These are phyloP conservation scores for Mucor sp. DNA, from an alignment of 371 early-diverging fungal species.

Conservation along the genomic window DNA sequence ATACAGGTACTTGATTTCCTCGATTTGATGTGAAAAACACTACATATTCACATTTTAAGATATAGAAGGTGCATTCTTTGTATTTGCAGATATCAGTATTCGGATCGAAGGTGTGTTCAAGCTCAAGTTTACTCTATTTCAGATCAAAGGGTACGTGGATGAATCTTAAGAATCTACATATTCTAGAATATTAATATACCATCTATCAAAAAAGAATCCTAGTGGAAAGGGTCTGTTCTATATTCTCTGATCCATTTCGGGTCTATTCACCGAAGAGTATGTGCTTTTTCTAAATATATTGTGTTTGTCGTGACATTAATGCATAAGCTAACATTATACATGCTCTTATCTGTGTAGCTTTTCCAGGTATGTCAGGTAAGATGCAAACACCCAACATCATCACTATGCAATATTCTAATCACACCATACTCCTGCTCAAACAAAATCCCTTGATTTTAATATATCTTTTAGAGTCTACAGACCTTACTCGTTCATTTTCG, in stretches of 20 bases:
- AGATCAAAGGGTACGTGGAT: conserved; percentile 67
- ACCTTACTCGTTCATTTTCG: conserved; percentile 31
- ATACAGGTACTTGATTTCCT: conserved; percentile 27
- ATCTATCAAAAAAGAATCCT: conserved; percentile 21
- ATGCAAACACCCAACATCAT: neutral
- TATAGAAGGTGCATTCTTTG: conserved; percentile 89
- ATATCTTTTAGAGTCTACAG: conserved; percentile 29
- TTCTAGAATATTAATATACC: neutral
- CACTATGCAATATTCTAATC: neutral
- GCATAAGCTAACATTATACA: neutral
- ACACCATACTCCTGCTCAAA: neutral
- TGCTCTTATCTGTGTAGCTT: conserved; percentile 73
- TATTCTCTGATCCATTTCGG: conserved; percentile 63
- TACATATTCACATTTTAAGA: neutral
- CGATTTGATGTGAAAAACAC: neutral
- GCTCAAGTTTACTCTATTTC: conserved; percentile 88
- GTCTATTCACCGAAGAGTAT: conserved; percentile 85
- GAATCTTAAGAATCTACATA: neutral
- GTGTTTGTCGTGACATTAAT: conserved; percentile 5
- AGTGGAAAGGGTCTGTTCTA: conserved; percentile 28
- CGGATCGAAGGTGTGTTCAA: conserved; percentile 88
- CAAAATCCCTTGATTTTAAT: neutral
- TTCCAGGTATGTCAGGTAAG: conserved; percentile 85
- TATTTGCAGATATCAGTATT: conserved; percentile 93
- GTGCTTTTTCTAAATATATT: conserved; percentile 4